Base-by-base conservation (phyloP, 1,139 yeast genomes). In the Tardiomyces blankii region DNA sequence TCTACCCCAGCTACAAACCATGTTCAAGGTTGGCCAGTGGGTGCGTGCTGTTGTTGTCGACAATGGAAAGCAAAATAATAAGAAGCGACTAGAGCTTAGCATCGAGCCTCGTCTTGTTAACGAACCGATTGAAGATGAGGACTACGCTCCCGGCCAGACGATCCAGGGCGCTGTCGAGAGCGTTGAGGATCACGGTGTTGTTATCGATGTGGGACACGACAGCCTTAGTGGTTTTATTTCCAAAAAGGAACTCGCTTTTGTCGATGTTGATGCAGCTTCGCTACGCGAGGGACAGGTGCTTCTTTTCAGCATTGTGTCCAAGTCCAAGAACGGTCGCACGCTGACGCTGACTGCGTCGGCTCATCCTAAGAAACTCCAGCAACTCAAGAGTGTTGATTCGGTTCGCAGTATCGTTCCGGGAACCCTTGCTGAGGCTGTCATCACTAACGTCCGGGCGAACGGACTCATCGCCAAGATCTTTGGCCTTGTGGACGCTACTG, bases 131-230 rank as follows among this genome's bases (percentile, higher is more conserved):
- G 80, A 73, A 44, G 66, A 66, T n/a, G 80, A 74, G 42, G 91
- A 82, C 44, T 65, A 85, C 49, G 64, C 69, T 3, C 61, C 72
- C 16, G 88, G 88, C 38, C 72, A 76, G 54, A 61, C 82, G 7
- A 60, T 91, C 2, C 98, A 91, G 66, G 88, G 81, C 27, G 72
- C 87, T 1, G 79, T 91, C 16, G 73, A 72, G 49, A 82, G 94
- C 44, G 67, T 86, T 21, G 97, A 91, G 70, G 98, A 91, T 59
- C 96, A 86, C 60, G 98, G 98, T 65, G 74, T 80, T 14, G 77
- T 86, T 48, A 66, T 89, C 44, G 83, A 81, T 55, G 64, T 84
- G 27, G 96, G 96, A 21, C 67, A 72, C 45, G 65, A 70, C 13
- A 68, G 65, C 9, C 50, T 74, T 14, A 66, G 78, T 18, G 97